Percentiles rank a stretch among this genome's conserved stretches.
Evolutionary conservation across 2,329 filamentous ascomycete genomes (phyloP).

Genomic region (Sporothrix variecibatus): DNA sequence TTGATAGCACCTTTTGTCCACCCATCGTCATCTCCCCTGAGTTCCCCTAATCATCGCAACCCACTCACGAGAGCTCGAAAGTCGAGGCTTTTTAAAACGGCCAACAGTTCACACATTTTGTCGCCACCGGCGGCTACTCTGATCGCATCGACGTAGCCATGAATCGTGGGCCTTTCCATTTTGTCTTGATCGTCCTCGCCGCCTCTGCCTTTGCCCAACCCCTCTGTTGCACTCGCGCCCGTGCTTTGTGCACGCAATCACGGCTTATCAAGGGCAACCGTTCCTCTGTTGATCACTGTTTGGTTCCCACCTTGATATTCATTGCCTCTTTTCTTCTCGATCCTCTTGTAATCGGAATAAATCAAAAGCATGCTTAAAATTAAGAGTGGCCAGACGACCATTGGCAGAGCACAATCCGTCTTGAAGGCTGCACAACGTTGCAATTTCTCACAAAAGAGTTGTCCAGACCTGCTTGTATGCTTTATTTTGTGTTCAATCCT

Average conservation of each 20-base stretch:
- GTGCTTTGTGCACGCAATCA: conserved; percentile 5
- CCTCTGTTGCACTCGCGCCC: conserved; percentile 16
- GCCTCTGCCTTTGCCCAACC: background rate
- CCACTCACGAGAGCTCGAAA: background rate
- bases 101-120: background rate
- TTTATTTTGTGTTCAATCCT: background rate
- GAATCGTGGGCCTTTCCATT: background rate
- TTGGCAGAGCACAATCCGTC: background rate
- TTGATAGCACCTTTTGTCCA: background rate
- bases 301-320: background rate
- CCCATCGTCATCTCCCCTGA: background rate
- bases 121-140: background rate
- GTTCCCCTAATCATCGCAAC: background rate
- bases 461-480: background rate
- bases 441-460: background rate
- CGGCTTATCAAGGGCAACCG: background rate
- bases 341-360: background rate
- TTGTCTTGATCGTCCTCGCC: background rate
- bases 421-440: background rate
- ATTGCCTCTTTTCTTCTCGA: background rate
- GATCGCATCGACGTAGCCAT: background rate
- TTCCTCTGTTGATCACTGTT: conserved; percentile 12
- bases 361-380: conserved; percentile 12
- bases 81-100: too few relatives aligned
- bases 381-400: background rate